These are phyloP conservation scores for Penicillium odoratum DNA, from an alignment of 495 filamentous ascomycete genomes.

Conservation along the genomic window DNA sequence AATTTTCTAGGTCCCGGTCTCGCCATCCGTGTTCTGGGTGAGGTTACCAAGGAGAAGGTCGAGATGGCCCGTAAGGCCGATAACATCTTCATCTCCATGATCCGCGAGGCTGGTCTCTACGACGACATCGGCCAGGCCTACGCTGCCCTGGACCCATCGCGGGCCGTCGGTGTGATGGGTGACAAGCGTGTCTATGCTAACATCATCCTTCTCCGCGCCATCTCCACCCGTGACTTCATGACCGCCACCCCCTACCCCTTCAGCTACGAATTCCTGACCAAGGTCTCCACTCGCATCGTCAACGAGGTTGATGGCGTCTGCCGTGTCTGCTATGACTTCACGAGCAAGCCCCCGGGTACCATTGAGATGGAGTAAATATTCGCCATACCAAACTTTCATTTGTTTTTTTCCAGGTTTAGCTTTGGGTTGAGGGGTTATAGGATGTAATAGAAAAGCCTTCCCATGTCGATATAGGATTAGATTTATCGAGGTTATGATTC, in stretches of 20 bases:
- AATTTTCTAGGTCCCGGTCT: conserved; percentile 60
- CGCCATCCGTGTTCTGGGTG: conserved; percentile 85
- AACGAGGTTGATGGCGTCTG: conserved; percentile 28
- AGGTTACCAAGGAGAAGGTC: conserved; percentile 77
- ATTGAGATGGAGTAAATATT: conserved; percentile 28
- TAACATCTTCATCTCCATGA: conserved; percentile 80
- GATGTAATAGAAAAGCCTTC: conserved; percentile 8
- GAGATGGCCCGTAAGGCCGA: conserved; percentile 83
- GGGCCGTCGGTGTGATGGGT: conserved; percentile 25
- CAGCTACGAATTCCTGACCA: conserved; percentile 16
- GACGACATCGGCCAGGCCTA: conserved; percentile 69
- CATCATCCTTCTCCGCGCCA: conserved; percentile 28
- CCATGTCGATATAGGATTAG: neutral
- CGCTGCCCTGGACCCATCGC: conserved; percentile 60
- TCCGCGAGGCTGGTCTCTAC: conserved; percentile 81
- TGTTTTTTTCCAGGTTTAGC: neutral
- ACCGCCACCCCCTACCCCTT: conserved; percentile 19
- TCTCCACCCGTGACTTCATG: conserved; percentile 27
- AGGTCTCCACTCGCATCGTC: conserved; percentile 14
- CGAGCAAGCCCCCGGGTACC: conserved; percentile 29
- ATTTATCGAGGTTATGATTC: conserved; percentile 10
- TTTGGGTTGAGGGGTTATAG: conserved; percentile 1
- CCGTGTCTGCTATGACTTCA: conserved; percentile 28
- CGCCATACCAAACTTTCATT: neutral
- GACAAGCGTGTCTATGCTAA: conserved; percentile 27